A percentile compares a stretch with the other conserved stretches of the same genome.
phyloP scores from a whole-genome alignment of 2,329 filamentous ascomycete species.

The Hypoxylon sp. region DNA sequence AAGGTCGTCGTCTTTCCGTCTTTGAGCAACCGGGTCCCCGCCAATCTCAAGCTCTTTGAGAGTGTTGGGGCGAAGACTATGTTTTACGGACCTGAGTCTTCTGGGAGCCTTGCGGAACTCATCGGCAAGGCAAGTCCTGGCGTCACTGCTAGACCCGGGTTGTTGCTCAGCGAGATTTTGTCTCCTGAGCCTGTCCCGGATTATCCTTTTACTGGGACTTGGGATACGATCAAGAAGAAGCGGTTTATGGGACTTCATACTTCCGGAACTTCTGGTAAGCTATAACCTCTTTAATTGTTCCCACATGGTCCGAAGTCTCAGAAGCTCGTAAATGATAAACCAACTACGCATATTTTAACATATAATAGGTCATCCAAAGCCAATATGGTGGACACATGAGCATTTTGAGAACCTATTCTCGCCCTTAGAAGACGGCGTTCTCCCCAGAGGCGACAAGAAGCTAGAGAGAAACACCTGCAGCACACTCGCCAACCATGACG shows the following conservation, averaged over 20 bases:
- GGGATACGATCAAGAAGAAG: conserved; percentile 27
- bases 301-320: too few relatives aligned
- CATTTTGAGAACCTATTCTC: conserved; percentile 26
- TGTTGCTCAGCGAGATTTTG: conserved; percentile 24
- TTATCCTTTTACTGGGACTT: conserved; percentile 24
- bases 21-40: conserved; percentile 31
- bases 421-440: conserved; percentile 23
- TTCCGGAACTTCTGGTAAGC: conserved; percentile 36
- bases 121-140: conserved; percentile 22
- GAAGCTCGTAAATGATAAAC: background rate
- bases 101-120: conserved; percentile 24
- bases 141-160: conserved; percentile 18
- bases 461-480: conserved; percentile 28
- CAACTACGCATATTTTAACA: conserved; percentile 7
- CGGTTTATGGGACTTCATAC: conserved; percentile 33
- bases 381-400: conserved; percentile 42
- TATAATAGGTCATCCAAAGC: conserved; percentile 41
- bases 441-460: conserved; percentile 14
- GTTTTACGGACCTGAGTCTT: conserved; percentile 32
- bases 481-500: conserved; percentile 28
- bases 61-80: conserved; percentile 22
- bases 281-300: too few relatives aligned
- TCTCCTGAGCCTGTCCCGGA: conserved; percentile 29
- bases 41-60: conserved; percentile 23
- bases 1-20: conserved; percentile 35